Evolutionary conservation across 2,329 filamentous ascomycete genomes (phyloP), one percentile per base, ranked within the genome.

Genomic region (Colletotrichum euphorbiae): DNA sequence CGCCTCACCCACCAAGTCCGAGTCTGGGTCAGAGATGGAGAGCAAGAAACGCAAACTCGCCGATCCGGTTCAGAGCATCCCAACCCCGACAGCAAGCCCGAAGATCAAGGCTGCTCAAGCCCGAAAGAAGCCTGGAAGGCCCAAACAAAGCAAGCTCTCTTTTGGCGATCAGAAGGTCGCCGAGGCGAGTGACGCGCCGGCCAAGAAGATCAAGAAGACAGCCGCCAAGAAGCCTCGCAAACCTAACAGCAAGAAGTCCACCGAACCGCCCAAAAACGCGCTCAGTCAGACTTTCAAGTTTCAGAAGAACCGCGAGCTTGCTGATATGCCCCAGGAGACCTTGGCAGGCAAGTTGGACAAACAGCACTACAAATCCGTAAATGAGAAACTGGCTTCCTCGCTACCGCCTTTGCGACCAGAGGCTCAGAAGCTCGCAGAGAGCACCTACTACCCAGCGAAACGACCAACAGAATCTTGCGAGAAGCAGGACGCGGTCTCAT

Each of bases 71-170:
- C 80, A 84, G 70, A 82, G 83, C 55, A 88, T 90, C 40, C 85
- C 83, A 3, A 90, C 88, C 2, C 88, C 88, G 6, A 82, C 79
- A 55, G 82, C 87, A 19, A 90, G 86, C 73, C 88, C 88, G 46
- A 84, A 80, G 72, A 78, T 82, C 24, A 78, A 79, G 21, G 78
- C 78, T 54, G 74, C 79, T 19, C 72, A 81, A 15, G 80, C 81
- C 38, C 77, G 74, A 67, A 84, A 81, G 75, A 77, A 74, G 60
- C 73, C 70, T 13, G 67, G 71, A 17, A 85, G 81, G 72, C 70
- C 80, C 51, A 89, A 84, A 74, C 88, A 90, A 73, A 82, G 80
- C 70, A 84, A 80, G 69, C 80, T 90, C 36, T 71, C 76, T 1
- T 87, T 88, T 68, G 75, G 31, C 70, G 6, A 61, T 57, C n/a